Conservation (phyloP, 441 rosid genomes). For the Aleurites moluccanus region DNA sequence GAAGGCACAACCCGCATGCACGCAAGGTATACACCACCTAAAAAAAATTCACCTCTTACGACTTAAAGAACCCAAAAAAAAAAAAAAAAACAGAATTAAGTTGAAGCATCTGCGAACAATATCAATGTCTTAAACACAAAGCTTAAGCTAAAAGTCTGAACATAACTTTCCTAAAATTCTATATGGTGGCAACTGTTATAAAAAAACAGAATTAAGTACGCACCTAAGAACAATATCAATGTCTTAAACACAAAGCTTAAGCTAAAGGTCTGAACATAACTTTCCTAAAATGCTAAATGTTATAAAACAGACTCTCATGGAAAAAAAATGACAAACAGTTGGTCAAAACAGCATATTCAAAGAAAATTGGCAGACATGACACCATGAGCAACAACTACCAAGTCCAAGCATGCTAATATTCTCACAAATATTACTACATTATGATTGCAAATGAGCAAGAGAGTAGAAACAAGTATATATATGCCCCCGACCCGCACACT, state of each 20-base stretch:
- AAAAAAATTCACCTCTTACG: constrained; percentile 22
- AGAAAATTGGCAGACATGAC: neutral
- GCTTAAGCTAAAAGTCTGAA: neutral
- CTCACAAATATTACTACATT: neutral
- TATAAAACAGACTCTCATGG: neutral
- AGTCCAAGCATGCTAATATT: constrained; percentile 1
- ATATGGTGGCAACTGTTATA: too few relatives aligned
- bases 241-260: constrained; percentile 6
- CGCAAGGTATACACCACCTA: constrained; percentile 17
- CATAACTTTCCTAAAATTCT: too few relatives aligned
- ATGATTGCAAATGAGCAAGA: neutral
- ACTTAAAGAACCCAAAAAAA: constrained; percentile 18
- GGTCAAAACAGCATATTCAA: neutral
- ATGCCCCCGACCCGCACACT: too few relatives aligned
- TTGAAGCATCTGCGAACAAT: constrained; percentile 18
- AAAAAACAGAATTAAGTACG: neutral
- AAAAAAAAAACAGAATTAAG: constrained; percentile 14
- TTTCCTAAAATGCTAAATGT: neutral
- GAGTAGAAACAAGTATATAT: neutral
- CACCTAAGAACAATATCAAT: constrained; percentile 16
- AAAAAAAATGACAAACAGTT: neutral
- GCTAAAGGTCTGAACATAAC: neutral
- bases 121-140: constrained; percentile 1
- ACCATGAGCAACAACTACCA: neutral
- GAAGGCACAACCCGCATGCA: constrained; percentile 5